Conservation (phyloP, 352 stramenopile species). For the Plasmopara viticola region DNA sequence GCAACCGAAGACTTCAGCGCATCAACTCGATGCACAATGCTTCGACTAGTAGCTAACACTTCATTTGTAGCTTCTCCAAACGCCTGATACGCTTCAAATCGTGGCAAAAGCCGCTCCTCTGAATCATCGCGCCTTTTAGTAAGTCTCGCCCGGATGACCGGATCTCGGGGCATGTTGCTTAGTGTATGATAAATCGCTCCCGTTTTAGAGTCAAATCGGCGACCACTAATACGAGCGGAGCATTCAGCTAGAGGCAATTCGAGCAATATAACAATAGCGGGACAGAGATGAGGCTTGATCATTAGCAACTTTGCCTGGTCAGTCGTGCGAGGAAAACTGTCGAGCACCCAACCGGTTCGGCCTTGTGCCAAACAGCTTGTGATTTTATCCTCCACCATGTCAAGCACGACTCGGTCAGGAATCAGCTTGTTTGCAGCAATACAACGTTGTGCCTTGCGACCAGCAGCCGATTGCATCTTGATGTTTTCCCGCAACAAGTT, state of each 20-base stretch:
- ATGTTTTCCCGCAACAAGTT: no score
- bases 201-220: no score
- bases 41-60: no score
- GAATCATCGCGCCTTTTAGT: constrained; percentile 52
- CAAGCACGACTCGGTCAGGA: constrained; percentile 64
- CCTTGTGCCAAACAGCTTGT: constrained; percentile 22
- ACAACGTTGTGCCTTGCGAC: constrained; percentile 54
- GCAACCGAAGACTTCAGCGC: no score
- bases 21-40: no score
- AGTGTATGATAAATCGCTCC: no score
- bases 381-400: constrained; percentile 69
- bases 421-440: constrained; percentile 60
- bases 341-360: constrained; percentile 54
- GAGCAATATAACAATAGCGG: no score
- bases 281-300: constrained; percentile 15
- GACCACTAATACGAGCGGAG: no score
- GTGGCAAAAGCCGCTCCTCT: constrained; percentile 42
- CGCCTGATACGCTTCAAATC: constrained; percentile 57
- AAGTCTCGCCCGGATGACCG: constrained; percentile 39
- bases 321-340: constrained; percentile 63
- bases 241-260: no score
- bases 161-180: no score
- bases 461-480: constrained; percentile 39
- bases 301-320: constrained; percentile 50
- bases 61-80: constrained; percentile 52